Evolutionary conservation across 495 filamentous ascomycete genomes (phyloP).

Genomic region (Acidomyces sp.): DNA sequence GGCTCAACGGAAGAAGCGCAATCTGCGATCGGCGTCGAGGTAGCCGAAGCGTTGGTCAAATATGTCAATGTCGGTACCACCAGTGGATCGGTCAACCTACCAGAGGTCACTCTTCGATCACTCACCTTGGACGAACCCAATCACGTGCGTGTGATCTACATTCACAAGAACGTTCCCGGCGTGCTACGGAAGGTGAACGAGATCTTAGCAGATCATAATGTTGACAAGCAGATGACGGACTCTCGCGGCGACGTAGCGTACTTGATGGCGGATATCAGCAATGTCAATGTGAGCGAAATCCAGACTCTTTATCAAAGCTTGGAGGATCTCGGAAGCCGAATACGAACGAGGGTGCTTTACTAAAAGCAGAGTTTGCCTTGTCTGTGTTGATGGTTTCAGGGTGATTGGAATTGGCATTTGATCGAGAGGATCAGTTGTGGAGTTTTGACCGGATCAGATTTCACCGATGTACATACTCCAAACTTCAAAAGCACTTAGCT

Average conservation of each 20-base stretch:
- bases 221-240: constrained; percentile 96
- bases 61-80: constrained; percentile 92
- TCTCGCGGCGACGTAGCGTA: constrained; percentile 89
- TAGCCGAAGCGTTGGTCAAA: constrained; percentile 68
- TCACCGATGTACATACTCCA: too few species aligned
- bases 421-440: too few species aligned
- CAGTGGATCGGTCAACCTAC: constrained; percentile 85
- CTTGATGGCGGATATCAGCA: constrained; percentile 93
- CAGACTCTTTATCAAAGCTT: constrained; percentile 72
- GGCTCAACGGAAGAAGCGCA: constrained; percentile 97
- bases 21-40: constrained; percentile 89
- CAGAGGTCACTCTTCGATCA: constrained; percentile 77
- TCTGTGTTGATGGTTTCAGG: too few species aligned
- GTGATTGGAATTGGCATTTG: too few species aligned
- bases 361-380: too few species aligned
- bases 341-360: constrained; percentile 80
- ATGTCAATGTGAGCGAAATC: constrained; percentile 66
- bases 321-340: constrained; percentile 65
- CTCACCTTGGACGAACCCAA: constrained; percentile 77
- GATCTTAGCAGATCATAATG: constrained; percentile 86
- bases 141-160: constrained; percentile 80
- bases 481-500: too few species aligned
- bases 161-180: constrained; percentile 90
- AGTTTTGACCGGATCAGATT: too few species aligned
- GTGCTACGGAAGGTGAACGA: constrained; percentile 81